Evolutionary conservation across 768 basidiomycete species (phyloP).

Genomic region (Rubroboletus pulcherrimus): DNA sequence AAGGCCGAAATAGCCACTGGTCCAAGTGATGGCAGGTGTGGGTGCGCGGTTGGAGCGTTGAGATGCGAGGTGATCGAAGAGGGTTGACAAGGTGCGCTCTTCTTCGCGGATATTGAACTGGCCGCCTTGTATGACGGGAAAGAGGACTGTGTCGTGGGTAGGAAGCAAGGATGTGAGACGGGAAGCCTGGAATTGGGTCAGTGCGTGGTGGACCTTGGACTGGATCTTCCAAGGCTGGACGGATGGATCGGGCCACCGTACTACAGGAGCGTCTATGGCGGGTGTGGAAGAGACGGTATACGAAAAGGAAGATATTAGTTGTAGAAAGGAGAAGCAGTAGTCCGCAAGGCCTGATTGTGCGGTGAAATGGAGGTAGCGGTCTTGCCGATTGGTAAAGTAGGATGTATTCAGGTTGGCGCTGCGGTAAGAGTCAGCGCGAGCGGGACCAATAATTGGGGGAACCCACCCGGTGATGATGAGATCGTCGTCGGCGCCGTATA

Average conservation of each 20-base stretch:
- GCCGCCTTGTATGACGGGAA: constrained; percentile 87
- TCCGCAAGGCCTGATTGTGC: constrained; percentile 61
- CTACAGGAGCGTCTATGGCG: constrained; percentile 42
- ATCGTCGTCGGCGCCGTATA: constrained; percentile 91
- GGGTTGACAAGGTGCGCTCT: constrained; percentile 53
- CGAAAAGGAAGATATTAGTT: constrained; percentile 66
- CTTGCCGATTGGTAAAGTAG: constrained; percentile 94
- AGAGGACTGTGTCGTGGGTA: constrained; percentile 48
- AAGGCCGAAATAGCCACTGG: constrained; percentile 93
- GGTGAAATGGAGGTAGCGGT: constrained; percentile 82
- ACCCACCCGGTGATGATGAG: constrained; percentile 89
- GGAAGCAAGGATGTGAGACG: constrained; percentile 16
- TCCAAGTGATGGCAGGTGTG: constrained; percentile 68
- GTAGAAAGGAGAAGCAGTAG: constrained; percentile 81
- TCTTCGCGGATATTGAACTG: constrained; percentile 86
- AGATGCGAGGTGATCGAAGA: constrained; percentile 51
- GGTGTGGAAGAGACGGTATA: constrained; percentile 42
- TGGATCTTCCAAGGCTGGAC: constrained; percentile 72
- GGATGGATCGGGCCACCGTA: constrained; percentile 65
- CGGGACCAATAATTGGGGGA: not conserved
- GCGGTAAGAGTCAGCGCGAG: constrained; percentile 3
- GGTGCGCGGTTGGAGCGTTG: constrained; percentile 1
- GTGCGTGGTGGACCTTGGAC: constrained; percentile 48
- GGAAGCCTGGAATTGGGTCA: constrained; percentile 58
- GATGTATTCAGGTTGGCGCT: constrained; percentile 92